Conservation (phyloP, 805 yeast genomes). For the Metschnikowia kofuensis region DNA sequence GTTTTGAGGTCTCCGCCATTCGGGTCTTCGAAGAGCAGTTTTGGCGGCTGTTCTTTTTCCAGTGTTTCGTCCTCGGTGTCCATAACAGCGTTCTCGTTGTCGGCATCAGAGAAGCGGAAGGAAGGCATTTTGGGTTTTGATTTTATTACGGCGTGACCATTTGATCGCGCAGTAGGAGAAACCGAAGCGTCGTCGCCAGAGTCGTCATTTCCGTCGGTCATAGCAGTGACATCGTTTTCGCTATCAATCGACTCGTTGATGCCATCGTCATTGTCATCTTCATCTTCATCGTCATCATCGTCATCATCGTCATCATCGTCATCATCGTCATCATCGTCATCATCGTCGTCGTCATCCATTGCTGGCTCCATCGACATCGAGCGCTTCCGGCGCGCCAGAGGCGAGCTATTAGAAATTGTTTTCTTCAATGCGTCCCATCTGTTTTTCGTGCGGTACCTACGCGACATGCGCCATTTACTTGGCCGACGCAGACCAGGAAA, state of each 20-base stretch:
- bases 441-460: slow-evolving; percentile 3
- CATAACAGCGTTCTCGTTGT: slow-evolving; percentile 5
- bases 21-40: background rate
- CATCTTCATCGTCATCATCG: background rate
- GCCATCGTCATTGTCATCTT: background rate
- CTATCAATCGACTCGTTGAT: slow-evolving; percentile 15
- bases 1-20: slow-evolving; percentile 7
- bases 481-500: slow-evolving; percentile 4
- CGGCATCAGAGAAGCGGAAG: background rate
- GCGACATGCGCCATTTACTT: slow-evolving; percentile 11
- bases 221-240: slow-evolving; percentile 3
- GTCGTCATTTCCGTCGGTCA: slow-evolving; percentile 8
- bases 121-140: background rate
- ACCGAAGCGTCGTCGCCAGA: slow-evolving; percentile 2
- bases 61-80: slow-evolving; percentile 8
- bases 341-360: background rate
- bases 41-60: background rate
- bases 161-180: background rate
- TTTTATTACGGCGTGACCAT: background rate
- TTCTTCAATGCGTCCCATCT: slow-evolving; percentile 24
- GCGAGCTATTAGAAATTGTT: slow-evolving; percentile 22
- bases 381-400: slow-evolving; percentile 3
- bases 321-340: slow-evolving; percentile 8
- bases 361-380: background rate
- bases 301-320: slow-evolving; percentile 3